A percentile compares a stretch with the other conserved stretches of the same genome.
phyloP scores from a whole-genome alignment of 2,329 filamentous ascomycete species.

The Pseudodiploospora longispora region DNA sequence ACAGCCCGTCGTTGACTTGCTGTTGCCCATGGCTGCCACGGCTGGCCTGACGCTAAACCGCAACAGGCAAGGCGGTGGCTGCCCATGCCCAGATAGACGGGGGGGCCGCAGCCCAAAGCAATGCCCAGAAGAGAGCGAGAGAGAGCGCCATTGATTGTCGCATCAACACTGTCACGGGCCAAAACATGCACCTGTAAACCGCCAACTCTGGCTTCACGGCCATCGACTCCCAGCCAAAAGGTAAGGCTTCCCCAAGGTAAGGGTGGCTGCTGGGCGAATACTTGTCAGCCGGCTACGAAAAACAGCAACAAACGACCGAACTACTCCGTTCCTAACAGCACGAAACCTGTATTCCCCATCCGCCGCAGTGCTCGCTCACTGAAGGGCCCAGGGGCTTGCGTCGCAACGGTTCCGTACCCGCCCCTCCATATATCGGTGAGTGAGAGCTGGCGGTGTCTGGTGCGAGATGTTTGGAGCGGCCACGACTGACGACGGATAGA shows the following conservation, averaged over 20 bases:
- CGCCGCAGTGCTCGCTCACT: too few relatives aligned
- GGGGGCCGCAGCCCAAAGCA: slow-evolving; percentile 6
- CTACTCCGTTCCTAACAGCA: too few relatives aligned
- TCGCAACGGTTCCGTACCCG: background rate
- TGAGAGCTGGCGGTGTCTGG: slow-evolving; percentile 1
- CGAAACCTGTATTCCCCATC: too few relatives aligned
- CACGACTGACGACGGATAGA: too few relatives aligned
- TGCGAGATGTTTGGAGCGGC: background rate
- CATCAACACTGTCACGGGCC: slow-evolving; percentile 19
- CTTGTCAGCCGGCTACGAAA: too few relatives aligned
- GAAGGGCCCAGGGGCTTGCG: too few relatives aligned
- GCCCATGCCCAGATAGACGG: slow-evolving; percentile 1
- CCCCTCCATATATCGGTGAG: slow-evolving; percentile 8
- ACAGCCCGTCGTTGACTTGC: background rate
- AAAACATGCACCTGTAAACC: slow-evolving; percentile 16
- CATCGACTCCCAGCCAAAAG: slow-evolving; percentile 6
- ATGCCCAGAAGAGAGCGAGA: slow-evolving; percentile 2
- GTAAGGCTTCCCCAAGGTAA: slow-evolving; percentile 5
- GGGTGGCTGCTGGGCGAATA: background rate
- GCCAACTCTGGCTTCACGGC: slow-evolving; percentile 8
- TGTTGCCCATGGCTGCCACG: slow-evolving; percentile 26
- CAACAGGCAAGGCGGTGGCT: slow-evolving; percentile 4
- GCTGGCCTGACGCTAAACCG: slow-evolving; percentile 4
- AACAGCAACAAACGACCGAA: too few relatives aligned
- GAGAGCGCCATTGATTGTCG: slow-evolving; percentile 6